These are phyloP conservation scores for Hyaloperonospora brassicae DNA, from an alignment of 352 stramenopile genomes.

Conservation along the genomic window DNA sequence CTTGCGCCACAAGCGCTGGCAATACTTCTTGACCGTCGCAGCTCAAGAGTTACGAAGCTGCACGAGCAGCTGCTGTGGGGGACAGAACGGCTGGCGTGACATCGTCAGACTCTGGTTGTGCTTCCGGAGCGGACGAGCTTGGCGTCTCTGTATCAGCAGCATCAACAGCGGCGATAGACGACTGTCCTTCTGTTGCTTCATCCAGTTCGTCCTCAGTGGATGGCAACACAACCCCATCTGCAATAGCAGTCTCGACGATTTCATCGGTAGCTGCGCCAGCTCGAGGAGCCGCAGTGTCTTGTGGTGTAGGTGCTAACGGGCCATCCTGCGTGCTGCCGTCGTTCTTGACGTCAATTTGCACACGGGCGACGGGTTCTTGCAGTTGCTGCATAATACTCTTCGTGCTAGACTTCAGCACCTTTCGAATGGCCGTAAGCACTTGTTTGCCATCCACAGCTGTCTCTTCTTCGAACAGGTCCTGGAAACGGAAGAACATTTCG, in stretches of 20 bases:
- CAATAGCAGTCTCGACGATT: conserved; percentile 6
- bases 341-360: conserved; percentile 22
- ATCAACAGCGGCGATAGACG: background rate
- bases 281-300: conserved; percentile 5
- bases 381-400: conserved; percentile 56
- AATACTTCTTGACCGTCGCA: too few species aligned
- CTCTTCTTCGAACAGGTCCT: conserved; percentile 72
- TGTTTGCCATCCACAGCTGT: conserved; percentile 53
- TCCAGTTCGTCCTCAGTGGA: conserved; percentile 2
- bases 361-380: conserved; percentile 21
- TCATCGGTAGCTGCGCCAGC: conserved; percentile 4
- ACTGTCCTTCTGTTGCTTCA: conserved; percentile 12
- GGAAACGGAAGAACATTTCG: conserved; percentile 78
- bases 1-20: too few species aligned
- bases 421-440: conserved; percentile 61
- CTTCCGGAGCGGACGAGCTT: conserved; percentile 1
- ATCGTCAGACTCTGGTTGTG: conserved; percentile 3
- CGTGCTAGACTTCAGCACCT: conserved; percentile 72
- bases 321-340: conserved; percentile 34
- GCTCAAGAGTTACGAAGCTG: too few species aligned
- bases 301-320: conserved; percentile 25
- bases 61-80: too few species aligned
- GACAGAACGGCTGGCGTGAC: conserved; percentile 1
- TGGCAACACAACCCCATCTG: conserved; percentile 7
- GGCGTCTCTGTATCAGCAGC: conserved; percentile 9